Percentiles rank a stretch among this genome's conserved stretches.
These are phyloP conservation scores for Ceratocystis lukuohia DNA, from an alignment of 2,329 filamentous ascomycete species.

Conservation along the genomic window DNA sequence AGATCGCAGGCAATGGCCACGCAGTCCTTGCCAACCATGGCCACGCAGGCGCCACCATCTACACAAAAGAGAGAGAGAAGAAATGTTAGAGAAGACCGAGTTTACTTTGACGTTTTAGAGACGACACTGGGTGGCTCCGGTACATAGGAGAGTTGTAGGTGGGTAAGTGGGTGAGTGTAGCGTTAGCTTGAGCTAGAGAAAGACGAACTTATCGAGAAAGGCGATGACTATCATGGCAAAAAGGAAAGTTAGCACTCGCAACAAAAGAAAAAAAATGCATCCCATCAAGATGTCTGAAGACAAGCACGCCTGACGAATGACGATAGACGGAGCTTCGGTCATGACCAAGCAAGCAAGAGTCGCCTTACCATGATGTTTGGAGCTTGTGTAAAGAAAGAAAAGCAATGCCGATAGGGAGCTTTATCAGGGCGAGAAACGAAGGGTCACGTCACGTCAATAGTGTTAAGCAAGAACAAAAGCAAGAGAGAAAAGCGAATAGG, in stretches of 20 bases:
- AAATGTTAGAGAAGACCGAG: slow-evolving; percentile 8
- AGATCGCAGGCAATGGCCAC: slow-evolving; percentile 99
- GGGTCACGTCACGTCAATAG: neutral
- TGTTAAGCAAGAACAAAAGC: neutral
- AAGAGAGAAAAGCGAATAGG: neutral
- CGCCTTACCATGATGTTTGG: slow-evolving; percentile 10
- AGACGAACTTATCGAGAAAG: slow-evolving; percentile 83
- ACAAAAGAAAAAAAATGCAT: neutral
- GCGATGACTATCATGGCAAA: slow-evolving; percentile 51
- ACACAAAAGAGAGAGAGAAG: neutral
- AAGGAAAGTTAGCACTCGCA: slow-evolving; percentile 25
- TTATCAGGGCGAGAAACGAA: too few species aligned
- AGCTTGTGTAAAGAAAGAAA: neutral
- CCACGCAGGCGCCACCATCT: slow-evolving; percentile 88
- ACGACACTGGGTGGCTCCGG: slow-evolving; percentile 2
- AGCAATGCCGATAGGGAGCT: neutral
- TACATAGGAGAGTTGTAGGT: slow-evolving; percentile 15
- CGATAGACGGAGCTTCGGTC: neutral
- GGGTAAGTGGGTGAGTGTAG: neutral
- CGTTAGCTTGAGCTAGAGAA: slow-evolving; percentile 5
- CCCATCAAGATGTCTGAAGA: neutral
- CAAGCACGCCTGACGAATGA: neutral
- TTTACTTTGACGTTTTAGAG: slow-evolving; percentile 8
- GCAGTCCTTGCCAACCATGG: slow-evolving; percentile 99
- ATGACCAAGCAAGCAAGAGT: neutral